phyloP scores from a whole-genome alignment of 2,329 filamentous ascomycete genomes.

The Colletotrichum paranaense region DNA sequence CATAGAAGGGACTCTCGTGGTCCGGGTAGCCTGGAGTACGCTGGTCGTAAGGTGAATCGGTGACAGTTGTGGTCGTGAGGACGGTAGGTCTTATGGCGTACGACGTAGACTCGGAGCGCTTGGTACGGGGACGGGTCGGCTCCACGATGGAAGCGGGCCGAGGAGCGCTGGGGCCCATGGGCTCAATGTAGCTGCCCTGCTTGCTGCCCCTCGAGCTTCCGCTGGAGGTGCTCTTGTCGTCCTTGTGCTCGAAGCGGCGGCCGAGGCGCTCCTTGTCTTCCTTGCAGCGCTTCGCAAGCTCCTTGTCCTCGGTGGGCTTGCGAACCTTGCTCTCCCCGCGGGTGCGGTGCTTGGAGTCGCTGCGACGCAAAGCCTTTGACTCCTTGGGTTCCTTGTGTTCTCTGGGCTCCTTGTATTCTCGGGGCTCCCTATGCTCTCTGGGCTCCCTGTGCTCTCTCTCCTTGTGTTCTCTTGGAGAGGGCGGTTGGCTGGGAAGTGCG shows the following conservation, averaged over 20 bases:
- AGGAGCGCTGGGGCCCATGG: slow-evolving; percentile 20
- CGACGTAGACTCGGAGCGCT: slow-evolving; percentile 16
- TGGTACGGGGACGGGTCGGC: neutral
- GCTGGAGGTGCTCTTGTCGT: slow-evolving; percentile 42
- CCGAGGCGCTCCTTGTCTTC: slow-evolving; percentile 51
- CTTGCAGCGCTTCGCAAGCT: slow-evolving; percentile 39
- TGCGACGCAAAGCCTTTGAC: slow-evolving; percentile 1
- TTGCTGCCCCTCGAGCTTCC: slow-evolving; percentile 38
- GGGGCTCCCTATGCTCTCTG: slow-evolving; percentile 5
- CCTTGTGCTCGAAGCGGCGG: slow-evolving; percentile 47
- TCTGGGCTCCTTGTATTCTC: neutral
- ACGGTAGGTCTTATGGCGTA: slow-evolving; percentile 16
- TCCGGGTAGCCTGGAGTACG: slow-evolving; percentile 39
- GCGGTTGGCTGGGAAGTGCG: slow-evolving; percentile 41
- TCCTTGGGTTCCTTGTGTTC: slow-evolving; percentile 38
- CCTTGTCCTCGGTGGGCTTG: slow-evolving; percentile 39
- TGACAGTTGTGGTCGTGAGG: slow-evolving; percentile 6
- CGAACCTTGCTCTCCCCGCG: slow-evolving; percentile 43
- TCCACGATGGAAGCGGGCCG: slow-evolving; percentile 14
- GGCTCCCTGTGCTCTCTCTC: no score
- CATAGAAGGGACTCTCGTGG: slow-evolving; percentile 43
- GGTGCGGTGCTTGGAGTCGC: slow-evolving; percentile 39
- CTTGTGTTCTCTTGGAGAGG: slow-evolving; percentile 26
- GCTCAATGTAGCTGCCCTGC: slow-evolving; percentile 43
- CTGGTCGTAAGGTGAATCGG: slow-evolving; percentile 42